Base-by-base conservation (phyloP, 352 stramenopile genomes). In the Peronospora farinosa region DNA sequence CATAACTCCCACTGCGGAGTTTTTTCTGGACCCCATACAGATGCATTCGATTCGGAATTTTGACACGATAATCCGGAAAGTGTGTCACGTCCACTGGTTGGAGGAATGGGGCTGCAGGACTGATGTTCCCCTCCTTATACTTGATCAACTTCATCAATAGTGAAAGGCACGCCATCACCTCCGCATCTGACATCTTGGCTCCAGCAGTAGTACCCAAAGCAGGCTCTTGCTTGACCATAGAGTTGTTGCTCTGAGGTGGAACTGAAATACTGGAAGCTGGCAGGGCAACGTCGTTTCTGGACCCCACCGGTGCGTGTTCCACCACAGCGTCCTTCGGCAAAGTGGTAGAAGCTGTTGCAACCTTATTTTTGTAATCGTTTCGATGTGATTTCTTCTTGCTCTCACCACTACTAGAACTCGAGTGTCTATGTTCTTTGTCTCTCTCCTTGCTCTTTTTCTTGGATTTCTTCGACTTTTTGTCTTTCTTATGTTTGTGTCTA, bases 141-240 rank as follows among this genome's bases (percentile, higher is more conserved):
- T 92, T 91, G 68, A 92, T 86, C 51, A 93, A 51, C 46, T 87
- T 88, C 72, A 88, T 88, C 30, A 93, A 57, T 7, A 92, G 44
- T 1, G 49, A 54, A 0, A 84, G 67, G 37, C 80, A 93, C 12
- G 73, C 67, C 7, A 60, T 67, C 51, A 80, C 61, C 7, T 72
- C 60, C 10, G 66, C 47, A 7, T 89, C 76, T 11, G 64, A 66
- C 80, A 89, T 89, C 38, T 80, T 84, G 3, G 27, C 47, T 35
- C 32, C 60, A 47, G 45, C 19, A 36, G 7, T 39, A 35, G 40
- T 27, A 16, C 7, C 38, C 21, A 38, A 32, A 35, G 37, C 41
- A 16, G 45, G 4, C 25, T 60, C 51, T 57, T 41, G 68, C 21
- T 70, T 71, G 56, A 56, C 37, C 19, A 32, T 40, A 50, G 28